Evolutionary conservation across 768 basidiomycete species (phyloP).

Genomic region (Lactarius indigo): DNA sequence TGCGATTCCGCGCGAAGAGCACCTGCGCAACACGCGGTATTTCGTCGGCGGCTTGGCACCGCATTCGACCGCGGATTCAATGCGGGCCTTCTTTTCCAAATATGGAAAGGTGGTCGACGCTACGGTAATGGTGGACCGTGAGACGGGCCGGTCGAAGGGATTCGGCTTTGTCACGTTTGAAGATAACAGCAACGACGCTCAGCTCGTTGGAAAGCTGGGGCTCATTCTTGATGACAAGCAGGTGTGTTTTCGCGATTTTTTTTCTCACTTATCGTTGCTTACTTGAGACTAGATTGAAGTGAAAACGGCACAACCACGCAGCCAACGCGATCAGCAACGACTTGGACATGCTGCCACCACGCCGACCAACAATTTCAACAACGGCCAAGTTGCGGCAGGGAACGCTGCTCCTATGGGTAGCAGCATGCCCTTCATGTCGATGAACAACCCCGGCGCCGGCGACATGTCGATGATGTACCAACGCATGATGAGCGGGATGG

Average conservation of each 20-base stretch:
- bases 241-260: conserved; percentile 49
- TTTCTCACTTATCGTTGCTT: neutral
- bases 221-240: conserved; percentile 84
- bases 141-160: conserved; percentile 92
- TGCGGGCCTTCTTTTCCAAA: conserved; percentile 90
- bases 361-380: conserved; percentile 26
- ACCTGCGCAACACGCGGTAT: conserved; percentile 87
- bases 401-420: conserved; percentile 32
- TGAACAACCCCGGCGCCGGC: conserved; percentile 26
- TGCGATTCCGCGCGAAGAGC: conserved; percentile 95
- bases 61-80: conserved; percentile 88
- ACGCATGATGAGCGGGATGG: conserved; percentile 88
- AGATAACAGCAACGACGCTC: conserved; percentile 83
- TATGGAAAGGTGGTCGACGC: conserved; percentile 97
- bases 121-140: conserved; percentile 97
- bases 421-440: conserved; percentile 40
- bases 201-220: conserved; percentile 85
- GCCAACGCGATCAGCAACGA: conserved; percentile 67
- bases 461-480: conserved; percentile 64
- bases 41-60: conserved; percentile 95
- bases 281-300: conserved; percentile 76
- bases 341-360: conserved; percentile 10
- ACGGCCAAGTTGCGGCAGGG: conserved; percentile 29
- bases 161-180: conserved; percentile 98
- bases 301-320: conserved; percentile 91